Percentiles rank a stretch among this genome's conserved stretches.
Evolutionary conservation across 23 red algal species (phyloP).

Genomic region (Gracilaria domingensis): DNA sequence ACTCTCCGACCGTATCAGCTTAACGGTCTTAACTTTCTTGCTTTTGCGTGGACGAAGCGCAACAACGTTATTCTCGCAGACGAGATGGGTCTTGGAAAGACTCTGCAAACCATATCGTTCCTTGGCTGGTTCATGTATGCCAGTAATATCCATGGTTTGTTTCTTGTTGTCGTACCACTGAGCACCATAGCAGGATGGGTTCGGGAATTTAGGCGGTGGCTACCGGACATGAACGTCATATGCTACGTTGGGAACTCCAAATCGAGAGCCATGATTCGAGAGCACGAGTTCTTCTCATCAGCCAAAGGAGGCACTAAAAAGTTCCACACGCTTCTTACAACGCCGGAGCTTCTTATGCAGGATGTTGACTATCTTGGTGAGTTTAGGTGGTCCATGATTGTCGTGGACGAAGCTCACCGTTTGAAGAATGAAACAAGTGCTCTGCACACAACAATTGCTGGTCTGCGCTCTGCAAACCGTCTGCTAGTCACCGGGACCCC

Average conservation of each 20-base stretch:
- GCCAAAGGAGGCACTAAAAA: constrained; percentile 54
- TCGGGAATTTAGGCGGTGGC: constrained; percentile 90
- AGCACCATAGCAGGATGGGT: constrained; percentile 91
- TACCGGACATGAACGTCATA: constrained; percentile 94
- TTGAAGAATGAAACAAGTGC: constrained; percentile 92
- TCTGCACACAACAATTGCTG: constrained; percentile 66
- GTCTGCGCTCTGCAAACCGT: constrained; percentile 86
- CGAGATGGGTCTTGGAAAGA: constrained; percentile 97
- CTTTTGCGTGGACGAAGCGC: constrained; percentile 85
- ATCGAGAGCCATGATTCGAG: constrained; percentile 76
- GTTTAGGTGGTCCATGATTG: constrained; percentile 84
- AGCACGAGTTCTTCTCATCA: constrained; percentile 78
- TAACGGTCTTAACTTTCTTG: constrained; percentile 87
- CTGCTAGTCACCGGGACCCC: constrained; percentile 95
- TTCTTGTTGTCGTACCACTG: constrained; percentile 91
- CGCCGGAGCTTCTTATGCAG: constrained; percentile 88
- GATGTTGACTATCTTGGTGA: constrained; percentile 69
- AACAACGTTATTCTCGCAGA: constrained; percentile 95
- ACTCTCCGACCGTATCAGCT: constrained; percentile 94
- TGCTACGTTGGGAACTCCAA: constrained; percentile 84
- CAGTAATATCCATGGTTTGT: constrained; percentile 75
- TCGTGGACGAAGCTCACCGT: constrained; percentile 94
- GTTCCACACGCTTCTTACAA: constrained; percentile 86
- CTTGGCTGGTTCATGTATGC: constrained; percentile 90
- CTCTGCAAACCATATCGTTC: constrained; percentile 90